phyloP scores from a whole-genome alignment of 1,139 yeast genomes.

The Saccharomyces pastorianus region DNA sequence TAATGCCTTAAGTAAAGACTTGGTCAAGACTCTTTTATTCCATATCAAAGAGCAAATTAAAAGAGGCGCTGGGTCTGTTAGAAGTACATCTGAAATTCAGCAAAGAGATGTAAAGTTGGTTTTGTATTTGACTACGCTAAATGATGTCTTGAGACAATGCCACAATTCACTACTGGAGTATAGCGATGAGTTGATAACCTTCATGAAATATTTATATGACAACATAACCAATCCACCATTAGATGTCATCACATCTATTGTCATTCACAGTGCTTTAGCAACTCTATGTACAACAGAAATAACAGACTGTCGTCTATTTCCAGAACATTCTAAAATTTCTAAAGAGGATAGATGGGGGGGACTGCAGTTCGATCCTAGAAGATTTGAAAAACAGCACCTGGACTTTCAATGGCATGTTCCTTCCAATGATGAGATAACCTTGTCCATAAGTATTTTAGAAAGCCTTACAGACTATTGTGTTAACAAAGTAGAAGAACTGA shows the following conservation, averaged over 20 bases:
- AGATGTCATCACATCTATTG: constrained; percentile 35
- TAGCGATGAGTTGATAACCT: constrained; percentile 40
- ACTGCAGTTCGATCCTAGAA: constrained; percentile 45
- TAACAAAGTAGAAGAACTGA: constrained; percentile 36
- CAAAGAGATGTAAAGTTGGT: constrained; percentile 73
- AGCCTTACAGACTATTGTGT: constrained; percentile 42
- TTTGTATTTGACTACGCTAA: constrained; percentile 64
- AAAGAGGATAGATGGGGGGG: constrained; percentile 65
- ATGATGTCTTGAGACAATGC: constrained; percentile 67
- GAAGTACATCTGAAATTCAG: constrained; percentile 60
- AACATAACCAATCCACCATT: constrained; percentile 66
- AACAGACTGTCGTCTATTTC: constrained; percentile 46
- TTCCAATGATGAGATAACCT: constrained; percentile 43
- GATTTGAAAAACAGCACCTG: constrained; percentile 39
- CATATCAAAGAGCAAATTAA: constrained; percentile 58
- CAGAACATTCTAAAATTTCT: constrained; percentile 33
- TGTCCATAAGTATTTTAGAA: constrained; percentile 56
- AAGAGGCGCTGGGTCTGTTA: constrained; percentile 77
- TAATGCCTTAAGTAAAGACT: constrained; percentile 32
- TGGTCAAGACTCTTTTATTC: constrained; percentile 22
- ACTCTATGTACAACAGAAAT: constrained; percentile 56
- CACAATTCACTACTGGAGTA: constrained; percentile 42
- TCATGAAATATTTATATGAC: constrained; percentile 47
- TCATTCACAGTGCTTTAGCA: constrained; percentile 60
- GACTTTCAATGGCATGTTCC: constrained; percentile 75